Base-by-base conservation (phyloP, 2,329 filamentous ascomycete genomes). In the Diaporthe citriasiana region DNA sequence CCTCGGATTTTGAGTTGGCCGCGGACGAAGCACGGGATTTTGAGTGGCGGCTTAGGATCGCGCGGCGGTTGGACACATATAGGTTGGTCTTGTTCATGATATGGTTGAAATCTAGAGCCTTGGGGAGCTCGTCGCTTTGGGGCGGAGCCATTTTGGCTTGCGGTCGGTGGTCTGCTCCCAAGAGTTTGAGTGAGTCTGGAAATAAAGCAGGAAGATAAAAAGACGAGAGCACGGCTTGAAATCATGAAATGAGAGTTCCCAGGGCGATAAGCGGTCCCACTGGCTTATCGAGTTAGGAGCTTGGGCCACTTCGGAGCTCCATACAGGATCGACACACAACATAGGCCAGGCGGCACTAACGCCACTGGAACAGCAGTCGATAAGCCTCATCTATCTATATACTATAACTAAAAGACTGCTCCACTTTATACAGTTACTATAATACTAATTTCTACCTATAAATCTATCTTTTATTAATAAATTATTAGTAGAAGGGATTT, bases 81-180 rank as follows among this genome's bases (percentile, higher is more conserved):
- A 87, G 81, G 73, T 83, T 82, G 73, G 87, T 83, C 74, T 81
- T 81, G 82, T 87, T 87, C 74, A 83, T 79, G 65, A 85, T 77
- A 72, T 82, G 79, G 76, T 81, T 81, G 79, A 80, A 81, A 78
- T 85, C 79, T 72, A 82, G 77, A 33, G 83, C 83, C 63, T 82
- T 78, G 63, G 84, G 84, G 63, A 83, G 81, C 69, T 74, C 65
- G 72, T 55, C 42, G n/a, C 74, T 4, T 22, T 71, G 73, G 3
- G 45, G 17, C 50, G 68, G 47, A 12, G 57, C 53, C 71, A 73
- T 73, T 4, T 55, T 38, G 9, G 47, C 66, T 42, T 42, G 47
- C 22, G 1, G n/a, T 38, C 25, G 38, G 10, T 22, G 57, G 27
- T 30, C 19, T 1, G 15, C 3, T 59, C 15, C 33, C 17, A 8